These are phyloP conservation scores for Rhytidhysteron rufulum DNA, from an alignment of 2,329 filamentous ascomycete genomes.

Conservation along the genomic window DNA sequence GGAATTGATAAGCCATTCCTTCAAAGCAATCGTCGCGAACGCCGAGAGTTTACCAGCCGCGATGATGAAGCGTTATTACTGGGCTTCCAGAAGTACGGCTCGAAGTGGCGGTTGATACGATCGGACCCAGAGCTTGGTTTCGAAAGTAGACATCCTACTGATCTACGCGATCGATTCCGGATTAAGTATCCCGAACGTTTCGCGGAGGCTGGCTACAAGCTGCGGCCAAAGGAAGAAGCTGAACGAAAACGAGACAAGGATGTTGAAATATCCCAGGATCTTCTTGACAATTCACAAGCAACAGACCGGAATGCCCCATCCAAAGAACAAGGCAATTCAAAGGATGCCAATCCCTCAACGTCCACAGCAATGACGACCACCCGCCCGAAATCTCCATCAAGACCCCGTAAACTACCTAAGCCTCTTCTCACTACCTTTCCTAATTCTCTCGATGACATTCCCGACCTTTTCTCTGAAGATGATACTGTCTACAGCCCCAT, in stretches of 20 bases:
- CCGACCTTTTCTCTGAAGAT: slow-evolving; percentile 15
- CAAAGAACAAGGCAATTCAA: neutral
- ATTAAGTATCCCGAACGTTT: slow-evolving; percentile 58
- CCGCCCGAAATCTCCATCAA: slow-evolving; percentile 2
- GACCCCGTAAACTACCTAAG: slow-evolving; percentile 11
- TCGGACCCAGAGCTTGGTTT: slow-evolving; percentile 53
- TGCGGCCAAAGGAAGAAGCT: slow-evolving; percentile 28
- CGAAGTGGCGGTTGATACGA: slow-evolving; percentile 58
- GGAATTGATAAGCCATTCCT: slow-evolving; percentile 49
- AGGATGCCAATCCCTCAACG: slow-evolving; percentile 1
- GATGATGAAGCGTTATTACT: slow-evolving; percentile 58
- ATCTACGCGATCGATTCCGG: slow-evolving; percentile 60
- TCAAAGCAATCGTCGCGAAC: slow-evolving; percentile 49
- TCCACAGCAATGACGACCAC: neutral
- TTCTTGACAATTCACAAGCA: neutral
- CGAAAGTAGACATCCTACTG: slow-evolving; percentile 49
- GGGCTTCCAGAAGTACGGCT: slow-evolving; percentile 57
- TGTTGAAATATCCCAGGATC: neutral
- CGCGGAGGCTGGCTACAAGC: slow-evolving; percentile 43
- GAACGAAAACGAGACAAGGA: slow-evolving; percentile 10
- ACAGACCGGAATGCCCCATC: slow-evolving; percentile 1
- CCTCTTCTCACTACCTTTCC: slow-evolving; percentile 15
- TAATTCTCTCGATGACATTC: slow-evolving; percentile 16
- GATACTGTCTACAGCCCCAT: slow-evolving; percentile 25
- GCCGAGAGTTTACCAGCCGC: slow-evolving; percentile 52